Conservation (phyloP, 805 yeast genomes). For the Wickerhamomyces canadensis region DNA sequence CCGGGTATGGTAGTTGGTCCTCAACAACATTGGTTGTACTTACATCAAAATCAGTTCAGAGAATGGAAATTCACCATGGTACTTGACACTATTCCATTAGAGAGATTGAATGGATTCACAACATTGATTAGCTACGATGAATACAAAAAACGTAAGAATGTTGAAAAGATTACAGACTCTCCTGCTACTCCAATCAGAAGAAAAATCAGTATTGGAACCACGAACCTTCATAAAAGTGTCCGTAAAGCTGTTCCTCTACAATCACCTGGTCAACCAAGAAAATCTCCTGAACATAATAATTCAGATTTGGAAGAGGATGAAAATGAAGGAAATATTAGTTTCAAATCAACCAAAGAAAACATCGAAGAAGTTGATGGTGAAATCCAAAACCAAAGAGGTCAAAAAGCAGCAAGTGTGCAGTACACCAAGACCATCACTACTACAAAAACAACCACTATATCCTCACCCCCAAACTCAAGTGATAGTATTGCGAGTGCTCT, state of each 20-base stretch:
- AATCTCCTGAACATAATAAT: conserved; percentile 33
- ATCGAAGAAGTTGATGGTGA: conserved; percentile 5
- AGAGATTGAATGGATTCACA: conserved; percentile 59
- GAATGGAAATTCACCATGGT: conserved; percentile 95
- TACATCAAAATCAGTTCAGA: conserved; percentile 92
- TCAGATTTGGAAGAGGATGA: conserved; percentile 27
- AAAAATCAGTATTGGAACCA: conserved; percentile 60
- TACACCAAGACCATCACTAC: conserved; percentile 25
- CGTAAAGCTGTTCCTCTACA: conserved; percentile 82
- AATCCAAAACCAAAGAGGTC: conserved; percentile 1
- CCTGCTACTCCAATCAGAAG: conserved; percentile 74
- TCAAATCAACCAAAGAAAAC: conserved; percentile 20
- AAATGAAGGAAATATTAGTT: conserved; percentile 20
- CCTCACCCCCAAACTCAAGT: conserved; percentile 25
- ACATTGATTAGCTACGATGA: conserved; percentile 60
- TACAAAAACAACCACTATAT: conserved; percentile 24
- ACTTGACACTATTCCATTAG: conserved; percentile 61
- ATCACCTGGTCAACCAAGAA: conserved; percentile 97
- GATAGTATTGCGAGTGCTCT: conserved; percentile 14
- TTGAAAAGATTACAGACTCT: conserved; percentile 26
- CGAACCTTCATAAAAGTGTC: conserved; percentile 56
- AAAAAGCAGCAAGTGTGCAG: conserved; percentile 14
- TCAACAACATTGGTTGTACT: conserved; percentile 96
- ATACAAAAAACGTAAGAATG: conserved; percentile 46
- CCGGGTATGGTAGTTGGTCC: conserved; percentile 99